A percentile compares a stretch with the other conserved stretches of the same genome.
These are phyloP conservation scores for Acacia concinna DNA, from an alignment of 331 rosid species.

Conservation along the genomic window DNA sequence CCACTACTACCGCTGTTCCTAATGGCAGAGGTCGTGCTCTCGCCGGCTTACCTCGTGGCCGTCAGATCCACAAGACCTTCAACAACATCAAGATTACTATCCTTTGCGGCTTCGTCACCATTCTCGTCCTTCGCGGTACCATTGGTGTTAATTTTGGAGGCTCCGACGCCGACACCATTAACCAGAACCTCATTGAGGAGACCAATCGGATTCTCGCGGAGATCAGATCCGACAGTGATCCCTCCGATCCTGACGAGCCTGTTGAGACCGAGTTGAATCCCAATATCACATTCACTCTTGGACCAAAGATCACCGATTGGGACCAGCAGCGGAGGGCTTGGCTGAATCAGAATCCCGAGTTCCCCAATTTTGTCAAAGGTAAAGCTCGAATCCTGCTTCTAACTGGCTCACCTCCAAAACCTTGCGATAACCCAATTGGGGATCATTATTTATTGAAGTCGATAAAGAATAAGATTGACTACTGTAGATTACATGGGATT, in stretches of 20 bases:
- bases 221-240: constrained; percentile 90
- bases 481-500: constrained; percentile 92
- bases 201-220: constrained; percentile 88
- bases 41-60: constrained; percentile 59
- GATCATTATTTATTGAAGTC: constrained; percentile 87
- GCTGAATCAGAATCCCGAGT: constrained; percentile 70
- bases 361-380: constrained; percentile 61
- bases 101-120: constrained; percentile 92
- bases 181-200: constrained; percentile 68
- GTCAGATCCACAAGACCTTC: constrained; percentile 87
- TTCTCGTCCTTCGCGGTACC: constrained; percentile 95
- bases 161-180: constrained; percentile 69
- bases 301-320: constrained; percentile 77
- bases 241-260: constrained; percentile 59
- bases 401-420: constrained; percentile 93
- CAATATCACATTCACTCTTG: constrained; percentile 68
- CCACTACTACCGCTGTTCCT: constrained; percentile 37
- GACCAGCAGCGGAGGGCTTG: constrained; percentile 57
- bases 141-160: constrained; percentile 69
- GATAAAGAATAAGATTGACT: constrained; percentile 91
- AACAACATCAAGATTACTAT: constrained; percentile 89
- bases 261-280: constrained; percentile 43
- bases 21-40: constrained; percentile 36
- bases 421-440: constrained; percentile 91
- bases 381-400: constrained; percentile 82